Evolutionary conservation across 2,329 filamentous ascomycete genomes (phyloP), one percentile per base, ranked within the genome.

Genomic region (Sporothrix humicola): DNA sequence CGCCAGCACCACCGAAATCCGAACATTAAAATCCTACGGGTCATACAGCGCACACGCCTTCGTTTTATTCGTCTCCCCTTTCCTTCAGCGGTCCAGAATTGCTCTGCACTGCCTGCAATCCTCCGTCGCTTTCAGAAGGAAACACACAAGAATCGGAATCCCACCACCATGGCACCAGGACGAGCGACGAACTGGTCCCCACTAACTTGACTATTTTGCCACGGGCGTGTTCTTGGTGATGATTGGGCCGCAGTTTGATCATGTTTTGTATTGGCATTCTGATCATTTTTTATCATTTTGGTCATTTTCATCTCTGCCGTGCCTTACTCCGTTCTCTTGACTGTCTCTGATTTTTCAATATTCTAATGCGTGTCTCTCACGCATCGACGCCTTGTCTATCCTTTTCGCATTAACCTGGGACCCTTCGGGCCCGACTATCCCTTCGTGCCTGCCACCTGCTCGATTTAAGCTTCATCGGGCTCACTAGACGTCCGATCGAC

Each of bases 81-180:
- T 61, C 31, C 59, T 65, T 65, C 61, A 68, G 23, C 23, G 46
- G 4, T 37, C 23, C 37, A 44, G n/a, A 20, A 7, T n/a, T 31
- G 9, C 52, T 13, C 31, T 42, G 15, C 15, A 42, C 10, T n/a
- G 4, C 37, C 59, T 23, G 59, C 59, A 63, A 56, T 56, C 20
- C 20, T 20, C 31, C 59, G 59, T 42, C 59, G 0, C 17, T 54
- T 23, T 44, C 3, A 13, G 23, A 52, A 37, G 9, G 42, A 71
- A 61, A 63, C 26, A 56, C 48, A 31, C 59, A 42, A 23, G 7
- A 72, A 69, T 73, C 63, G 44, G 7, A 72, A 69, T 73, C 71
- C 71, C 71, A 73, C 63, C 52, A 10, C 71, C 71, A 73, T 44
- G 71, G 71, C 71, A 61, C 71, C 71, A 73, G 71, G 23, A 23